A percentile compares a stretch with the other conserved stretches of the same genome.
These are phyloP conservation scores for Physcomitrellopsis africana DNA, from an alignment of 225 moss, liverwort and hornwort species.

Conservation along the genomic window DNA sequence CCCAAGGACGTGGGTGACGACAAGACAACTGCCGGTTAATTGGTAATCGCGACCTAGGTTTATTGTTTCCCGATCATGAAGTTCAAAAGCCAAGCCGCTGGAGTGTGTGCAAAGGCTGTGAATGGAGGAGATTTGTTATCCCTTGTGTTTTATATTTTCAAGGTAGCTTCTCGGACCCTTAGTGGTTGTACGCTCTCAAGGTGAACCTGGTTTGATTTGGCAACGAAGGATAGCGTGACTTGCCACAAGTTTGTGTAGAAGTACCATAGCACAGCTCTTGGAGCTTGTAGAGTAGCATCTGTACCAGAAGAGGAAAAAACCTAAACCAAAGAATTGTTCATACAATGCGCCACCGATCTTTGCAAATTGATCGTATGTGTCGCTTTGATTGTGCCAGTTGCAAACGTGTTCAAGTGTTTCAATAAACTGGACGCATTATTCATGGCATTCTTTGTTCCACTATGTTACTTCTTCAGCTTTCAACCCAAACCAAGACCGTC, in stretches of 20 bases:
- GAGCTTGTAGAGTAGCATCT: slow-evolving; percentile 52
- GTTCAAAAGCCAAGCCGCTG: slow-evolving; percentile 17
- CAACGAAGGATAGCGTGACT: neutral
- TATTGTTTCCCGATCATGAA: neutral
- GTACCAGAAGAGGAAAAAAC: neutral
- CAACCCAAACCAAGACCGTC: too few species aligned
- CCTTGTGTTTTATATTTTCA: neutral
- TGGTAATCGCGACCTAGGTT: neutral
- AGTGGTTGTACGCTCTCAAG: slow-evolving; percentile 20
- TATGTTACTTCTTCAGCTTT: too few species aligned
- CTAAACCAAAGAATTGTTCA: neutral
- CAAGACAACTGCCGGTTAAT: neutral
- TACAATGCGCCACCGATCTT: too few species aligned
- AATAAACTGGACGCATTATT: too few species aligned
- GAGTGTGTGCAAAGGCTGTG: slow-evolving; percentile 39
- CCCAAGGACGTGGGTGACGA: neutral
- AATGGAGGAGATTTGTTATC: slow-evolving; percentile 18
- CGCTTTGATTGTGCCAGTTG: too few species aligned
- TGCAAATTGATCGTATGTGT: too few species aligned
- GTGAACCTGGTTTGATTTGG: neutral
- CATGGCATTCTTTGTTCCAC: too few species aligned
- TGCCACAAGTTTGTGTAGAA: slow-evolving; percentile 23
- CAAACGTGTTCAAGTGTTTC: too few species aligned
- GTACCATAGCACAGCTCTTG: slow-evolving; percentile 22
- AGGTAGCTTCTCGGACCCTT: neutral